Evolutionary conservation across 345 rosid species (phyloP), one percentile per base, ranked within the genome.

Genomic region (Heritiera fomes): DNA sequence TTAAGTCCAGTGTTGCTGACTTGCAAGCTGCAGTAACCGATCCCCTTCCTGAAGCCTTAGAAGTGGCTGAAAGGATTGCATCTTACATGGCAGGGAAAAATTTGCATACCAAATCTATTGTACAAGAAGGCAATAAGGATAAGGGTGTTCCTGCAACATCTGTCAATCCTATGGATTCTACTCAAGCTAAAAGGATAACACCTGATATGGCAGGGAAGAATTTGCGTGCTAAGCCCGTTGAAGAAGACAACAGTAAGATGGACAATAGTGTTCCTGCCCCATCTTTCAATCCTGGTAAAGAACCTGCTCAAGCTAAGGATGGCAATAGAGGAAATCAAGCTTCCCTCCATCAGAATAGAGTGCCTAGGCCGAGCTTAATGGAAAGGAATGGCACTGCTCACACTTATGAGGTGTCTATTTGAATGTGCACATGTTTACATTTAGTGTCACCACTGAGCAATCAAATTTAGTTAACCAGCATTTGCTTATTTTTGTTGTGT

Each of bases 1-100:
- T 89, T 13, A 83, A 80, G 47, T 41, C 75, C 15, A 90, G 89
- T 75, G 58, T 72, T 30, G 53, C 52, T 75, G 96, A 87, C 78
- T 78, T 92, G 67, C 84, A 52, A 80, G 81, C 86, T 1, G 34
- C 73, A 30, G 88, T 89, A 14, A 83, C 71, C 5, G 94, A 90
- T 73, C 92, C 91, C 53, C 91, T 89, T 53, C 89, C 90, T 8
- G 82, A 80, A 67, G 86, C 90, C 5, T 32, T 89, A 11, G 74
- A n/a, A 40, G 55, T 75, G 32, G 84, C 92, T 6, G 79, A 77
- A 74, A 75, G 77, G 60, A 72, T 91, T 72, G 47, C 69, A 23
- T 52, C 73, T 58, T 77, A 66, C 59, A 75, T 79, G 53, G 73
- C 32, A 28, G 74, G 28, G 70, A 62, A 62, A 61, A 56, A 9